phyloP scores from a whole-genome alignment of 345 rosid species.

The Raphanus sativus region DNA sequence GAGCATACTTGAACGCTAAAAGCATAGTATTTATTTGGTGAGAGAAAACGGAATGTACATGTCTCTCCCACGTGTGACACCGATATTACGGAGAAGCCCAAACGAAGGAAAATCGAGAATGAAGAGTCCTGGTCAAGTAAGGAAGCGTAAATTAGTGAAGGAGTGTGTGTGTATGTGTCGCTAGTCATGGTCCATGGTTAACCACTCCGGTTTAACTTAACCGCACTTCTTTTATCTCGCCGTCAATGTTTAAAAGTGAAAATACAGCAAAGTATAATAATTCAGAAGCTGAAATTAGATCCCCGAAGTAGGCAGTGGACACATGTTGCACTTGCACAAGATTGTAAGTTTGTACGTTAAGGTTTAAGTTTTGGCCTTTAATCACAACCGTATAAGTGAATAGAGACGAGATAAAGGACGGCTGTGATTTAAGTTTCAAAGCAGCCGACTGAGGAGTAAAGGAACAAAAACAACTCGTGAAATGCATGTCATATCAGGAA shows the following conservation, averaged over 20 bases:
- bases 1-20: constrained; percentile 4
- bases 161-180: background rate
- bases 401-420: constrained; percentile 5
- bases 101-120: constrained; percentile 3
- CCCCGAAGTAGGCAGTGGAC: constrained; percentile 32
- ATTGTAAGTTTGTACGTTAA: constrained; percentile 8
- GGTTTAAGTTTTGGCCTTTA: constrained; percentile 7
- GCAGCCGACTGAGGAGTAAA: constrained; percentile 38
- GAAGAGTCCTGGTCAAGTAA: constrained; percentile 34
- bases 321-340: constrained; percentile 31
- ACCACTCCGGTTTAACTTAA: constrained; percentile 15
- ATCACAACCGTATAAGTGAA: constrained; percentile 13
- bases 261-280: background rate
- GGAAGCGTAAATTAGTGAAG: constrained; percentile 2
- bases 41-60: background rate
- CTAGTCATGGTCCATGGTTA: constrained; percentile 33
- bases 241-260: constrained; percentile 1
- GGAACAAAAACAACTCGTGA: constrained; percentile 40
- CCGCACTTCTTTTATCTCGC: background rate
- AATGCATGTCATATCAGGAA: constrained; percentile 34
- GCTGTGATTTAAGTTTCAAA: constrained; percentile 7
- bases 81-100: constrained; percentile 27
- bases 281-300: background rate
- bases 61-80: constrained; percentile 31
- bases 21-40: background rate